phyloP scores from a whole-genome alignment of 2,329 filamentous ascomycete species.

The Scleromitrula shiraiana region DNA sequence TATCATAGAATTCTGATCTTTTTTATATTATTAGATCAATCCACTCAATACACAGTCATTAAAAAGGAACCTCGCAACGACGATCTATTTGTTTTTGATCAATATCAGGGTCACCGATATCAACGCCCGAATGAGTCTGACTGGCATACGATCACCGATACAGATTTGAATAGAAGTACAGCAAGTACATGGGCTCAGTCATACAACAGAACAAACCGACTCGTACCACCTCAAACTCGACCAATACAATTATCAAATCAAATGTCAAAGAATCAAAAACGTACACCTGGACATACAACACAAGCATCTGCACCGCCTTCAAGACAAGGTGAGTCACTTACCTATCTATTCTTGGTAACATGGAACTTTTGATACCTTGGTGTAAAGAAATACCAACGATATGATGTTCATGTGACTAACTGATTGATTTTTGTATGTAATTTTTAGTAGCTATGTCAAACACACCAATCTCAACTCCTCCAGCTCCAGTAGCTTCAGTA shows the following conservation, averaged over 20 bases:
- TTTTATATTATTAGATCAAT: neutral
- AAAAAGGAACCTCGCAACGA: conserved; percentile 3
- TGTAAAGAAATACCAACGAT: no score
- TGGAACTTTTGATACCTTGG: no score
- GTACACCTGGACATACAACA: neutral
- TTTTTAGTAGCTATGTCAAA: no score
- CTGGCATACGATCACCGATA: neutral
- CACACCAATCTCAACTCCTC: no score
- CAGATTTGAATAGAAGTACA: neutral
- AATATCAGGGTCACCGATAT: neutral
- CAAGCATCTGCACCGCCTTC: conserved; percentile 4
- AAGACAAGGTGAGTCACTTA: conserved; percentile 8
- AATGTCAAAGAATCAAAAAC: neutral
- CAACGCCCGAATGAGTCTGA: conserved; percentile 1
- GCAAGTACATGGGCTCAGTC: neutral
- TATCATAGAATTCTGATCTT: conserved; percentile 1
- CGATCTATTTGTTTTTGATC: conserved; percentile 1
- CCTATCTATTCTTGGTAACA: no score
- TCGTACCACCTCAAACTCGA: neutral
- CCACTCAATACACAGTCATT: neutral
- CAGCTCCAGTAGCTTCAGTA: no score
- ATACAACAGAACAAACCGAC: neutral
- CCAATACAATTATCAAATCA: neutral
- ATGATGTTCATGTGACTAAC: no score
- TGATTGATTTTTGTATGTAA: no score